Base-by-base conservation (phyloP, 805 yeast genomes). In the Zygoascus biomembranicola region DNA sequence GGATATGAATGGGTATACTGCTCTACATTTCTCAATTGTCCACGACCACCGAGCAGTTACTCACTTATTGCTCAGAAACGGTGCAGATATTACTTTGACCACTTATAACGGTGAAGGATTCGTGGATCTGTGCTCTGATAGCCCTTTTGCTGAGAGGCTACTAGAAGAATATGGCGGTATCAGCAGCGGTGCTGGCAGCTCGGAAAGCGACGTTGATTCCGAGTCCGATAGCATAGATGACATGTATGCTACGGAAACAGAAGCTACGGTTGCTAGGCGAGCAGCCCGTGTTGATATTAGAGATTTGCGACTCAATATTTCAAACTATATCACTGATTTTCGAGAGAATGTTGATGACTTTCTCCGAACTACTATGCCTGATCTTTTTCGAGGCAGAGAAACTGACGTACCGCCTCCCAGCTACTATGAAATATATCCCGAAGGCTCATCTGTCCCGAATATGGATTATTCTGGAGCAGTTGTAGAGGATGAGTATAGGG, bases 21-120 rank as follows among this genome's bases (percentile, higher is more conserved):
- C 99, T 4, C 73, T 94, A 54, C 96, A 90, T 67, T 83, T 86
- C 64, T 96, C 97, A 0, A 79, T 89, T 32, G 66, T 90, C 60
- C 74, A 77, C 59, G 96, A 96, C 32, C 78, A 85, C 63, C 73
- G 87, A 50, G 83, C 78, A 47, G 74, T 85, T 42, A 85, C 87
- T 56, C 75, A 77, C 45, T 63, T 84, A 44, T 74, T 87, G 57
- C 65, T 84, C 43, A 81, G 77, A 39, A 82, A 85, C 64, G 84
- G 82, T 50, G 85, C 92, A 1, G 81, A 79, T 59, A 68, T 78
- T 57, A 71, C 74, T 41, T 66, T 77, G 53, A 78, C 70, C 61
- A 74, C 86, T 26, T 69, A 74, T 47, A 78, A 78, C 59, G 84
- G 84, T 13, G 19, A 49, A 10, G 57, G 60, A 14, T 58, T 59